These are phyloP conservation scores for Pachysandra terminalis DNA, from an alignment of 164 flowering plant species.

Conservation along the genomic window DNA sequence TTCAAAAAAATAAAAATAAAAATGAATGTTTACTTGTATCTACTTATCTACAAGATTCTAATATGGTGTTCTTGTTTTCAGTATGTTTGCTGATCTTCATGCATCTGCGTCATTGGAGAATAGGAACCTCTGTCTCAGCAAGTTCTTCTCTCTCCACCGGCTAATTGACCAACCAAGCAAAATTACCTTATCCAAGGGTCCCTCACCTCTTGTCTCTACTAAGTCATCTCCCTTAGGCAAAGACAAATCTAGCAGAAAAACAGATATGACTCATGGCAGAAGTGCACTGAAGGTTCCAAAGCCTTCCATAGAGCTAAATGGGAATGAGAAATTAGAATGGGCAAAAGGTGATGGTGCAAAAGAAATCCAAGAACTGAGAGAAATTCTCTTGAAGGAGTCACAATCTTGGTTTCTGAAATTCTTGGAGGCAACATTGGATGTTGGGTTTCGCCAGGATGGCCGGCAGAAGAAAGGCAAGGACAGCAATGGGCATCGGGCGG, in stretches of 20 bases:
- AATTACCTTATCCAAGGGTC: slow-evolving; percentile 21
- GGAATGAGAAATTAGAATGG: slow-evolving; percentile 68
- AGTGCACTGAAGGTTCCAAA: slow-evolving; percentile 28
- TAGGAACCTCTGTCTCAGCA: slow-evolving; percentile 51
- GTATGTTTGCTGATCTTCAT: slow-evolving; percentile 73
- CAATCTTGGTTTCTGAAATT: slow-evolving; percentile 71
- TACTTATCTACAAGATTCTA: background rate
- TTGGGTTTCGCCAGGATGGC: slow-evolving; percentile 35
- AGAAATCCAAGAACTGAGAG: slow-evolving; percentile 49
- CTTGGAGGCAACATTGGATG: slow-evolving; percentile 62
- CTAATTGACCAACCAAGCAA: slow-evolving; percentile 45
- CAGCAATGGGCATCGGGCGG: slow-evolving; percentile 21
- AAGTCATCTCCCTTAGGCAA: slow-evolving; percentile 21
- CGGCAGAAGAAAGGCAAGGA: slow-evolving; percentile 47
- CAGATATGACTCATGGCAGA: slow-evolving; percentile 14
- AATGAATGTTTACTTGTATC: too few relatives aligned
- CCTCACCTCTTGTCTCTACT: slow-evolving; percentile 17
- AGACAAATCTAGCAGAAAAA: slow-evolving; percentile 31
- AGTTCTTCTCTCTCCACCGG: slow-evolving; percentile 66
- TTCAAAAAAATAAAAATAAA: too few relatives aligned
- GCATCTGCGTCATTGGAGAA: slow-evolving; percentile 54
- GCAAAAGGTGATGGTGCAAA: slow-evolving; percentile 52
- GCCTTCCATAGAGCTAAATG: slow-evolving; percentile 32
- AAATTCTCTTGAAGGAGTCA: slow-evolving; percentile 47
- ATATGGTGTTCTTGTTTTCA: slow-evolving; percentile 31